Percentiles rank a stretch among this genome's conserved stretches.
Evolutionary conservation across 2,329 filamentous ascomycete species (phyloP).

Genomic region (Trichoderma gracile): DNA sequence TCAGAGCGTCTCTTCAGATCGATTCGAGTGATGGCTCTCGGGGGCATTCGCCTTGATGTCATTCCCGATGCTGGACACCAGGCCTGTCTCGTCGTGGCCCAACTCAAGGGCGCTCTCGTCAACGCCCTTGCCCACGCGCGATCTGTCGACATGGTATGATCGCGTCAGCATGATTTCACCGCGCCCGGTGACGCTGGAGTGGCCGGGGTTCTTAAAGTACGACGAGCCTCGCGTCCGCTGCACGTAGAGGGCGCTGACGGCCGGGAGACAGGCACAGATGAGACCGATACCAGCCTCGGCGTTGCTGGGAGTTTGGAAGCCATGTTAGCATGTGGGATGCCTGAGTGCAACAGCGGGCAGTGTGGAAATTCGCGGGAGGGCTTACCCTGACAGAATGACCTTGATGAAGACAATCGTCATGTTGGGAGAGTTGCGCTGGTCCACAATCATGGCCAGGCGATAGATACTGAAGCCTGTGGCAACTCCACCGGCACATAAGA

Average conservation of each 20-base stretch:
- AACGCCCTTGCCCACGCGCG: conserved; percentile 26
- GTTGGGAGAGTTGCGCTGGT: conserved; percentile 32
- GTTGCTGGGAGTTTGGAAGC: conserved; percentile 28
- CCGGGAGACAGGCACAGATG: conserved; percentile 37
- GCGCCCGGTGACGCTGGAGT: conserved; percentile 21
- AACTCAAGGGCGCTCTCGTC: conserved; percentile 26
- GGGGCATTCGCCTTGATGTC: conserved; percentile 15
- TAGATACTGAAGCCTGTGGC: conserved; percentile 38
- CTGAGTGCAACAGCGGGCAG: background rate
- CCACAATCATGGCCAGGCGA: conserved; percentile 34
- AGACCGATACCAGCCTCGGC: conserved; percentile 38
- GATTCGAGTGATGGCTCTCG: background rate
- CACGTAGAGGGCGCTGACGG: conserved; percentile 32
- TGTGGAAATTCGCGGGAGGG: too few relatives aligned
- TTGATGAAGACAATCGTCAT: conserved; percentile 35
- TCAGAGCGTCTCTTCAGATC: conserved; percentile 14
- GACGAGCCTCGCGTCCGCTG: conserved; percentile 29
- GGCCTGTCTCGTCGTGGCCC: conserved; percentile 32
- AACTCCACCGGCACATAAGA: conserved; percentile 37
- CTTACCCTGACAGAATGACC: conserved; percentile 33
- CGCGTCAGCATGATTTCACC: conserved; percentile 38
- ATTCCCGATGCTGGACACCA: conserved; percentile 28
- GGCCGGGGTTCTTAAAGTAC: conserved; percentile 31
- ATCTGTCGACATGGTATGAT: conserved; percentile 34
- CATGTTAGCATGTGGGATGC: background rate